Evolutionary conservation across 257 asterid genomes (phyloP).

Genomic region (Plectranthus barbatus): DNA sequence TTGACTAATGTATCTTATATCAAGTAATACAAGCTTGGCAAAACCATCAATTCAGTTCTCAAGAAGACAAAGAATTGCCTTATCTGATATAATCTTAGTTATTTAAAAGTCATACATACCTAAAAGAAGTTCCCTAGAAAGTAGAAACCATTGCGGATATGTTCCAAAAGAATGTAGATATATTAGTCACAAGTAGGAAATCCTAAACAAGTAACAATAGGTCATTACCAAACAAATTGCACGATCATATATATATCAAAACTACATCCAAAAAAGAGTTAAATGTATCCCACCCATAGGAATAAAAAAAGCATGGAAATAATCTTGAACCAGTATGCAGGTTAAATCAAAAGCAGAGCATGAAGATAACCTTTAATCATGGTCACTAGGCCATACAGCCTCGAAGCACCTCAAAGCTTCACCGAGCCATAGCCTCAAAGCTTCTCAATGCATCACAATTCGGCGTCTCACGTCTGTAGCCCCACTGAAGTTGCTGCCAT

Average conservation of each 20-base stretch:
- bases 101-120: neutral
- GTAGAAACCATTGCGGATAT: neutral
- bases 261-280: no score
- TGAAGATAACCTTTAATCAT: constrained; percentile 27
- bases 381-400: constrained; percentile 36
- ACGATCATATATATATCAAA: no score
- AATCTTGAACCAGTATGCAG: constrained; percentile 17
- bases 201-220: no score
- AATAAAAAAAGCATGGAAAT: no score
- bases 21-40: neutral
- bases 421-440: constrained; percentile 51
- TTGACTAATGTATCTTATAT: no score
- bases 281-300: no score
- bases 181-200: no score
- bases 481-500: constrained; percentile 78
- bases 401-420: constrained; percentile 50
- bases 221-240: no score
- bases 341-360: constrained; percentile 14
- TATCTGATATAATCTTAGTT: neutral
- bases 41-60: neutral
- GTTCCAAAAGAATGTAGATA: neutral
- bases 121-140: neutral
- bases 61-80: neutral
- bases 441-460: constrained; percentile 76
- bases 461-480: constrained; percentile 67